phyloP scores from a whole-genome alignment of 1,284 basidiomycete species.

The Cryptococcus sp. region DNA sequence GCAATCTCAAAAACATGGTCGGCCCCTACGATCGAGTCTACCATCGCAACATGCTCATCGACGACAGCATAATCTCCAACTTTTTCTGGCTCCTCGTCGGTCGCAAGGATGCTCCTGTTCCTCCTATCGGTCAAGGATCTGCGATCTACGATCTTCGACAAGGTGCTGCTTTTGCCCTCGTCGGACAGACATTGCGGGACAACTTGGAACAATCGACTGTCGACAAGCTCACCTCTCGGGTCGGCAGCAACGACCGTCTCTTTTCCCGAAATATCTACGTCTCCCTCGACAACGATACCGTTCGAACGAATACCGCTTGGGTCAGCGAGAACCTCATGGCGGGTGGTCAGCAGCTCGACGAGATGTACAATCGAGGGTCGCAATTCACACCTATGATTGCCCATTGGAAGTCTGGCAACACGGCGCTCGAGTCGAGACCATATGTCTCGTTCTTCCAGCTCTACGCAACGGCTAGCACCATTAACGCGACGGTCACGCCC shows the following conservation, averaged over 20 bases:
- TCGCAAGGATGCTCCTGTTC: constrained; percentile 9
- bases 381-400: constrained; percentile 17
- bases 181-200: constrained; percentile 11
- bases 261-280: constrained; percentile 11
- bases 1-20: constrained; percentile 16
- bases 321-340: constrained; percentile 14
- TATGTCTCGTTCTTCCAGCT: constrained; percentile 16
- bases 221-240: constrained; percentile 1
- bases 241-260: constrained; percentile 2
- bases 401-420: constrained; percentile 17
- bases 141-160: constrained; percentile 14
- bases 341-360: constrained; percentile 12
- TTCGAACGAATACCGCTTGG: constrained; percentile 13
- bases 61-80: constrained; percentile 12
- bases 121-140: constrained; percentile 9
- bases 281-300: constrained; percentile 15
- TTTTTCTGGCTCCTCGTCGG: constrained; percentile 18
- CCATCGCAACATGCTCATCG: constrained; percentile 15
- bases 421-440: constrained; percentile 5
- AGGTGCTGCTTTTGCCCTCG: constrained; percentile 13
- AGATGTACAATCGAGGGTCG: constrained; percentile 6
- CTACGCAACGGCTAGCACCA: constrained; percentile 5
- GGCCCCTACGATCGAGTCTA: constrained; percentile 17
- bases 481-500: constrained; percentile 15
- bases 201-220: constrained; percentile 6